Base-by-base conservation (phyloP, 176 grass and related monocot species). In the Raddia distichophylla region DNA sequence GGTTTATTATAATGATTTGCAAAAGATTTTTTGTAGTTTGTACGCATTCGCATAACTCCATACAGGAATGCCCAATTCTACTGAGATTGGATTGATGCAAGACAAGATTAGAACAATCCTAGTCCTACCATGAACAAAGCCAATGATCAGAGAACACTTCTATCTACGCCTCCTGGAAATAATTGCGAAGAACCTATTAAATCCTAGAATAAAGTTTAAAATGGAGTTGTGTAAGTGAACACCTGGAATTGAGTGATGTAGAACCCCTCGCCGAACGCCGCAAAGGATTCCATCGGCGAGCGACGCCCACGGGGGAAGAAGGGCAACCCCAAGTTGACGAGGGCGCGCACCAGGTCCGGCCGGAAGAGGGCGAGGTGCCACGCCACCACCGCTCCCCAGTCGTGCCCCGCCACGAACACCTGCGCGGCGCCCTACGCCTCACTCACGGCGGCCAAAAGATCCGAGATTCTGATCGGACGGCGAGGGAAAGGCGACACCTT, bases 331-430 rank as follows among this genome's bases (percentile, higher is more conserved):
- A 94, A 10, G 52, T 46, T 55, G 67, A 92, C 68, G 53, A 86
- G 68, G 69, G 90, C 90, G 67, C 78, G 75, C 60, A 90, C 74
- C 64, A 73, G 19, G 74, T 92, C 93, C 34, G 93, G 90, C 51
- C 90, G 84, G 88, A 94, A 85, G n/a, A 92, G 69, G 74, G 80
- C 90, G 10, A 88, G 62, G 10, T 86, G 84, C 92, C 92, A 94
- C 32, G 87, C 81, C 48, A 90, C 67, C 43, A 35, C 10, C 16
- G 92, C 89, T 8, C 92, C 92, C 84, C 16, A 63, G 77, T 94
- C 92, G 63, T 89, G 86, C 42, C 87, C 89, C 35, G 89, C 92
- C 4, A 94, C 89, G 34, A 94, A 76, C 66, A 94, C 89, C 89
- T 94, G 11, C 40, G 17, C 27, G 4, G 13, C 13, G 0, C 27